Percentiles rank a stretch among this genome's conserved stretches.
These are phyloP conservation scores for Triadica sebifera DNA, from an alignment of 345 rosid genomes.

Conservation along the genomic window DNA sequence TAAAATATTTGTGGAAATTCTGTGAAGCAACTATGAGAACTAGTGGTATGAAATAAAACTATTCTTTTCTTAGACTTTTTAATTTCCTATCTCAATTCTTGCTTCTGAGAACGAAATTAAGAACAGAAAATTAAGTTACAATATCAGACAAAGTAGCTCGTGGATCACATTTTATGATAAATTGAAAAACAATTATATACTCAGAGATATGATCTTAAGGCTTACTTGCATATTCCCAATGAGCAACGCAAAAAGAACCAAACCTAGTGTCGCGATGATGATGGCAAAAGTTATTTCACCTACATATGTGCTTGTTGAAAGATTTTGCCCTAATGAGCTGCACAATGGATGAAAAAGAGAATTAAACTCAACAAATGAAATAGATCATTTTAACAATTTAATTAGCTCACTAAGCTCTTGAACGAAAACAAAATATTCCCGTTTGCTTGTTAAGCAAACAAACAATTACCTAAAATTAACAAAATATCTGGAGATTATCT, in stretches of 20 bases:
- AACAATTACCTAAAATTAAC: neutral
- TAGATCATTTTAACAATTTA: too few species aligned
- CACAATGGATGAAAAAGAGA: conserved; percentile 11
- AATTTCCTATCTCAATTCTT: too few species aligned
- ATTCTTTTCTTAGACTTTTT: too few species aligned
- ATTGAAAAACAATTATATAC: too few species aligned
- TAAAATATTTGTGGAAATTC: neutral
- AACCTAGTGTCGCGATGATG: conserved; percentile 68
- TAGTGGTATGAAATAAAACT: neutral
- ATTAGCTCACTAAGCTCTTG: too few species aligned
- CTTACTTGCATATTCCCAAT: conserved; percentile 96
- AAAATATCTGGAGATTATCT: neutral
- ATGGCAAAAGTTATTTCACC: conserved; percentile 82
- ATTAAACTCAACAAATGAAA: neutral
- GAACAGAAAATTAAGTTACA: neutral
- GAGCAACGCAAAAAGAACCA: conserved; percentile 86
- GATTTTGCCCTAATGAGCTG: conserved; percentile 85
- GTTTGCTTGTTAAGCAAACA: neutral
- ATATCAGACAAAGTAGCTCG: too few species aligned
- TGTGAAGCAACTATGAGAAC: neutral
- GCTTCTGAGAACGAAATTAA: too few species aligned
- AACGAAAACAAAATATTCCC: neutral
- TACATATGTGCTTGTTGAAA: conserved; percentile 68
- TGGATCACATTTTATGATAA: too few species aligned
- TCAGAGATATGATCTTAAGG: neutral